Evolutionary conservation across 176 grass and related monocot species (phyloP), one percentile per base, ranked within the genome.

Genomic region (Tillandsia leiboldiana): DNA sequence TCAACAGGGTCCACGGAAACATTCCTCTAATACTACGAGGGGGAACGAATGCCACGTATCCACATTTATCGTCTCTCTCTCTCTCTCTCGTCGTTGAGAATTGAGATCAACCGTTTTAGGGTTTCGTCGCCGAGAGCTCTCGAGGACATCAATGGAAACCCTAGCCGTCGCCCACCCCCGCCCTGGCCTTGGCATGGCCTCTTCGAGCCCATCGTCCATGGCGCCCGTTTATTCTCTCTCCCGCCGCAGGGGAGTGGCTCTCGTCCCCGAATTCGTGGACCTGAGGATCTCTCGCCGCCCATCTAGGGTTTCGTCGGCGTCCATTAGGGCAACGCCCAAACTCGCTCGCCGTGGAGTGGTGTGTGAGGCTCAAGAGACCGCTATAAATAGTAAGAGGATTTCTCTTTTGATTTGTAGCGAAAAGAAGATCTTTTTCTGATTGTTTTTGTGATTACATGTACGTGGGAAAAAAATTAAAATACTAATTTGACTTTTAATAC

Each of bases 291-390:
- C 65, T 42, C 12, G 65, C 28, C 65, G 15, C 29, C 65, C 26
- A 15, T 47, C 8, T 29, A 67, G 65, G 65, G 65, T 47, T 67
- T 15, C 15, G 1, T 67, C 15, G 12, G 65, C 15, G 29, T 27
- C 65, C 33, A 14, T 27, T 47, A 15, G 12, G 65, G 65, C 15
- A 33, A 49, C 12, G 27, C 7, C 12, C 28, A 67, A 18, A 15
- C 5, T 29, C 17, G 28, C 14, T 67, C 65, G 33, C 33, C 65
- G 14, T 67, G 33, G 65, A n/a, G 65, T 67, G 27, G 65, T 49
- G 28, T 67, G 65, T n/a, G 65, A 67, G 33, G 65, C 65, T 29
- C 65, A 67, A 49, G 65, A 33, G 65, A 67, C 65, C 14, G 65
- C 65, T 67, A 42, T 67, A 67, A 33, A 67, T 29, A 15, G 65